Percentiles rank a stretch among this genome's conserved stretches.
These are phyloP conservation scores for Carex littledalei DNA, from an alignment of 176 grass and related monocot genomes.

Conservation along the genomic window DNA sequence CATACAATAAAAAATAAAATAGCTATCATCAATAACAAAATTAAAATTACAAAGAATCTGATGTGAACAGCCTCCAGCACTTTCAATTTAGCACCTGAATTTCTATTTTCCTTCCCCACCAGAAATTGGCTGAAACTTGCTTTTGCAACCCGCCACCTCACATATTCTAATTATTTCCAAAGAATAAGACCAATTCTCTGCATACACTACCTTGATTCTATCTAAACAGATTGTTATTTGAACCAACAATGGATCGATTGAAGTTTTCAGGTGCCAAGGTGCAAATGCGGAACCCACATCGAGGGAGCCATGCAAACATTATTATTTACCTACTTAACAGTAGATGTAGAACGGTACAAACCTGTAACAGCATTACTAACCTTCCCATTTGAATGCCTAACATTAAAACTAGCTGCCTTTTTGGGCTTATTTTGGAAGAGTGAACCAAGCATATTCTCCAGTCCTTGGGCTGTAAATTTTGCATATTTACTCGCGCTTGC, in stretches of 20 bases:
- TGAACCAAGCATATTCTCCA: slow-evolving; percentile 71
- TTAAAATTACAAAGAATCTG: slow-evolving; percentile 20
- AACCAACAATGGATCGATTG: slow-evolving; percentile 18
- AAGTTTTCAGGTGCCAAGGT: slow-evolving; percentile 10
- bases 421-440: slow-evolving; percentile 48
- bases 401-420: slow-evolving; percentile 63
- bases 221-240: slow-evolving; percentile 27
- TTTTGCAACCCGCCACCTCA: neutral
- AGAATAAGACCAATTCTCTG: neutral
- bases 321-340: slow-evolving; percentile 46
- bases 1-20: neutral
- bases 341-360: slow-evolving; percentile 59
- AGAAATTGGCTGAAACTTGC: neutral
- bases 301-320: slow-evolving; percentile 8
- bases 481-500: slow-evolving; percentile 61
- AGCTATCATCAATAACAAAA: slow-evolving; percentile 19
- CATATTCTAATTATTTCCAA: slow-evolving; percentile 10
- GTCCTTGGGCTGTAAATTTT: slow-evolving; percentile 63
- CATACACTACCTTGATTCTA: slow-evolving; percentile 14
- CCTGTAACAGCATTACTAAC: slow-evolving; percentile 35
- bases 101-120: neutral
- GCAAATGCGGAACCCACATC: slow-evolving; percentile 3
- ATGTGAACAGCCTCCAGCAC: neutral
- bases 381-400: slow-evolving; percentile 59
- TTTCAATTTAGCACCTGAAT: slow-evolving; percentile 12